A percentile compares a stretch with the other conserved stretches of the same genome.
phyloP scores from a whole-genome alignment of 805 yeast genomes.

The Starmerella vaccinii region DNA sequence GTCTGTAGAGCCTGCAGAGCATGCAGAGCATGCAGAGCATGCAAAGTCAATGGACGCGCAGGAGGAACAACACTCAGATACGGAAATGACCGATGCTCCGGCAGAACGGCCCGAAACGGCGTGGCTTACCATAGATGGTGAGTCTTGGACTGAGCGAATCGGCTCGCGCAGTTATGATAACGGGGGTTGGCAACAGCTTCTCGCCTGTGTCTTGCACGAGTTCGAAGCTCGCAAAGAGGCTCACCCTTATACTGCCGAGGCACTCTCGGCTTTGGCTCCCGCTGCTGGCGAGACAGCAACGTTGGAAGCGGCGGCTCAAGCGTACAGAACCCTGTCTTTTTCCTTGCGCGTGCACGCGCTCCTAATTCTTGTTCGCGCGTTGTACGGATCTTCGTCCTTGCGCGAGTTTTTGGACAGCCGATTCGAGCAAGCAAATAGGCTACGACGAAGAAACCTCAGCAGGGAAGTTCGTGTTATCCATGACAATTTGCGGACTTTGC shows the following conservation, averaged over 20 bases:
- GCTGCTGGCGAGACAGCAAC: slow-evolving; percentile 32
- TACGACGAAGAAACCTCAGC: slow-evolving; percentile 59
- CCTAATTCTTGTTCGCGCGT: slow-evolving; percentile 52
- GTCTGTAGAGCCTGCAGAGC: slow-evolving; percentile 6
- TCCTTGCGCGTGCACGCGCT: slow-evolving; percentile 49
- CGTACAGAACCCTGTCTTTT: slow-evolving; percentile 48
- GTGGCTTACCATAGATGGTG: slow-evolving; percentile 3
- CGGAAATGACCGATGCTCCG: not conserved
- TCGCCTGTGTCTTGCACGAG: slow-evolving; percentile 60
- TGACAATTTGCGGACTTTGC: slow-evolving; percentile 38
- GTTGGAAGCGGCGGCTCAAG: slow-evolving; percentile 39
- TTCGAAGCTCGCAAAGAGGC: slow-evolving; percentile 51
- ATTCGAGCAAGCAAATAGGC: slow-evolving; percentile 49
- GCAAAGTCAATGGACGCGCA: not conserved
- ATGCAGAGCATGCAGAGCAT: not conserved
- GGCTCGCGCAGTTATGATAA: slow-evolving; percentile 65
- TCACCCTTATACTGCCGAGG: slow-evolving; percentile 39
- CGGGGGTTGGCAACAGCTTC: slow-evolving; percentile 74
- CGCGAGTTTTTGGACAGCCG: slow-evolving; percentile 58
- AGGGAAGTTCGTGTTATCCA: slow-evolving; percentile 42
- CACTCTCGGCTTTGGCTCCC: slow-evolving; percentile 52
- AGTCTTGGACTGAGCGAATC: slow-evolving; percentile 64
- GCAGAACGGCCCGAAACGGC: not conserved
- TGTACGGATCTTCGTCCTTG: slow-evolving; percentile 48
- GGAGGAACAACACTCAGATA: slow-evolving; percentile 8